phyloP scores from a whole-genome alignment of 2,329 filamentous ascomycete genomes.

The Pleoardoris graminearum region DNA sequence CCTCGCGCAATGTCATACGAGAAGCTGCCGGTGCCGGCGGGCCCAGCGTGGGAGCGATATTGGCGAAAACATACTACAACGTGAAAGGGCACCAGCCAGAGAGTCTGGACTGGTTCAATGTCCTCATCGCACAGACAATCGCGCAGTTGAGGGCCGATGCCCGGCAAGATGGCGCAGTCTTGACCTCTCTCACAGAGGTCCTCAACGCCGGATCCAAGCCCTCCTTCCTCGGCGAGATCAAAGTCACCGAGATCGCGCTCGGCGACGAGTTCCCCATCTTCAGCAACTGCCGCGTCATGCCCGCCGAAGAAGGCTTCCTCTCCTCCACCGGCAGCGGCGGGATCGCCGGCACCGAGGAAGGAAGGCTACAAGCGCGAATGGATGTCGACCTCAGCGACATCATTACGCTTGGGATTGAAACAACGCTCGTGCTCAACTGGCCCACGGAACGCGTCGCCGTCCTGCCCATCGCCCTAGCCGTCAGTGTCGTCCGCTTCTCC shows the following conservation, averaged over 20 bases:
- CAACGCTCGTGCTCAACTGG: conserved; percentile 91
- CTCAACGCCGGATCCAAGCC: conserved; percentile 87
- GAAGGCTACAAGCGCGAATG: conserved; percentile 88
- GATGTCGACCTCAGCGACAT: conserved; percentile 96
- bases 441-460: conserved; percentile 87
- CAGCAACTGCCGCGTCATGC: conserved; percentile 95
- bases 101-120: conserved; percentile 98
- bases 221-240: conserved; percentile 90
- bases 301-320: conserved; percentile 75
- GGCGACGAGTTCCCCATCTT: conserved; percentile 99
- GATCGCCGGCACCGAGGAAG: conserved; percentile 63
- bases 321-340: conserved; percentile 37
- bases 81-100: conserved; percentile 94
- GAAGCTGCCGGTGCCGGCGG: conserved; percentile 51
- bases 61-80: conserved; percentile 97
- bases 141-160: conserved; percentile 93
- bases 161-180: conserved; percentile 85
- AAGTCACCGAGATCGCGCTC: conserved; percentile 88
- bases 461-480: conserved; percentile 85
- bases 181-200: conserved; percentile 79
- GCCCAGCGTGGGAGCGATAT: conserved; percentile 90
- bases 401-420: conserved; percentile 92
- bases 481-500: conserved; percentile 91
- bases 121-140: conserved; percentile 93
- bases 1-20: conserved; percentile 52